Conservation (phyloP, 352 stramenopile species). For the Peronospora belbahrii region DNA sequence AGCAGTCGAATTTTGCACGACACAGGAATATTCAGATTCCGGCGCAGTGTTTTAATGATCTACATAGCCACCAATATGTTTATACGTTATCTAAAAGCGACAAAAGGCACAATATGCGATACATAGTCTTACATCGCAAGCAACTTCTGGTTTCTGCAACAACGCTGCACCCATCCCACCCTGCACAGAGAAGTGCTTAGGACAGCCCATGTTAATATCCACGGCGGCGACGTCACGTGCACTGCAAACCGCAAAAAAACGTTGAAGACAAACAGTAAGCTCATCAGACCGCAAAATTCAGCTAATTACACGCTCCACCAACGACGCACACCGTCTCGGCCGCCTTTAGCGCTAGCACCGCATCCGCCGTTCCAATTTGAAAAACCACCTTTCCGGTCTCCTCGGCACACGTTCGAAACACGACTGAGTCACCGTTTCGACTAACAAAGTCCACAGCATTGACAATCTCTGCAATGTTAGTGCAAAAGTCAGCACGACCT, state of each 20-base stretch:
- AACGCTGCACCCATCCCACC: constrained; percentile 89
- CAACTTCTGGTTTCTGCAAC: constrained; percentile 81
- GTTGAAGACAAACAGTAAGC: background rate
- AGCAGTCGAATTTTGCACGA: constrained; percentile 87
- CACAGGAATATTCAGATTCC: constrained; percentile 77
- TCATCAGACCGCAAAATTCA: background rate
- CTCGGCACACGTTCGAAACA: constrained; percentile 83
- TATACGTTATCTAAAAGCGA: no score
- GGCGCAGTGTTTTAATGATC: constrained; percentile 76
- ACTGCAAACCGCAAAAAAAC: constrained; percentile 13
- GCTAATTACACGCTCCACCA: background rate
- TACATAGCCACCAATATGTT: constrained; percentile 6
- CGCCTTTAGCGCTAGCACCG: constrained; percentile 67
- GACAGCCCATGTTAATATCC: constrained; percentile 94
- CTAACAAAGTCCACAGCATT: constrained; percentile 88
- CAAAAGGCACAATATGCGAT: background rate
- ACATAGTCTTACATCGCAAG: constrained; percentile 50
- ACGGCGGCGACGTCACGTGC: constrained; percentile 84
- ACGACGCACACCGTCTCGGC: constrained; percentile 63
- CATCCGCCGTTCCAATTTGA: constrained; percentile 83
- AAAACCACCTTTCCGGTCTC: constrained; percentile 83
- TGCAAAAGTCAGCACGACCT: constrained; percentile 1
- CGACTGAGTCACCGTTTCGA: constrained; percentile 73
- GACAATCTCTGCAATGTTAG: constrained; percentile 38
- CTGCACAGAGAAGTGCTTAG: constrained; percentile 90